Conservation (phyloP, 257 asterid genomes). For the Salvia rosmarinus region DNA sequence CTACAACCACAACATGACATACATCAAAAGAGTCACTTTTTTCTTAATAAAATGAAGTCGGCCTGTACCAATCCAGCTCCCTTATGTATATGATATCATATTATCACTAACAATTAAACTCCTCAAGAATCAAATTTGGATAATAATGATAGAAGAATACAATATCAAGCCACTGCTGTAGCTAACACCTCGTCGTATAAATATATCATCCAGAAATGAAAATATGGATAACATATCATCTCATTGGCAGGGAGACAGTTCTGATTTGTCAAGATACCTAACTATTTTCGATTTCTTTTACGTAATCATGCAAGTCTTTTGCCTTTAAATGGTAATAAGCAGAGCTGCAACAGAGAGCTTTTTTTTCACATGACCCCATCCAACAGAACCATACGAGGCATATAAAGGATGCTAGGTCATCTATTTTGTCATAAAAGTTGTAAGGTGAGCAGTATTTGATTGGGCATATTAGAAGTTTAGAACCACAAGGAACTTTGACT, state of each 20-base stretch:
- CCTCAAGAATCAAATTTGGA: constrained; percentile 18
- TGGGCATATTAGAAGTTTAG: no score
- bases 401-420: no score
- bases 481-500: neutral
- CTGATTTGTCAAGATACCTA: constrained; percentile 14
- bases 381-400: neutral
- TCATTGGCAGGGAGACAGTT: neutral
- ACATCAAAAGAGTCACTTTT: constrained; percentile 14
- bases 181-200: neutral
- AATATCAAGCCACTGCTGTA: constrained; percentile 4
- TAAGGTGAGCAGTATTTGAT: no score
- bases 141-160: constrained; percentile 9
- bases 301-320: neutral
- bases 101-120: neutral
- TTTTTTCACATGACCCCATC: neutral
- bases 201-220: neutral
- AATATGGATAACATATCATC: neutral
- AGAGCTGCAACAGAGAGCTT: neutral
- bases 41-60: neutral
- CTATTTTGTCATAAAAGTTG: no score
- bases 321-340: neutral
- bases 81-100: neutral
- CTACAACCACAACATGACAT: constrained; percentile 10
- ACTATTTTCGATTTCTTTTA: neutral
- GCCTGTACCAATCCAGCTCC: neutral